Percentiles rank a stretch among this genome's conserved stretches.
Evolutionary conservation across 352 stramenopile genomes (phyloP).

Genomic region (Pythium inflatum): DNA sequence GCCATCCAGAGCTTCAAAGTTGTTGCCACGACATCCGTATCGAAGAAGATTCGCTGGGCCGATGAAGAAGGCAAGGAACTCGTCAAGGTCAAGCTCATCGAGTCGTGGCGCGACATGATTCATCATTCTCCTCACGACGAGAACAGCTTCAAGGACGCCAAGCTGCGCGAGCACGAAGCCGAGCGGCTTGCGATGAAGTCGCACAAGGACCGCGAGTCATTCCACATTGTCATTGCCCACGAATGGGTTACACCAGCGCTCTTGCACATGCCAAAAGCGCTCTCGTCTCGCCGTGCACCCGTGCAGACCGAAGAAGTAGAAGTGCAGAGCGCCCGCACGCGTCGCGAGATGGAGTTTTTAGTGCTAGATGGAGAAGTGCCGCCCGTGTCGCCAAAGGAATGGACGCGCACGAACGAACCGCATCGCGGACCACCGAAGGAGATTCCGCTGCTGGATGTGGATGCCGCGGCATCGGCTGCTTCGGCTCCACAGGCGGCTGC

Average conservation of each 20-base stretch:
- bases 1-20: slow-evolving; percentile 87
- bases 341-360: slow-evolving; percentile 83
- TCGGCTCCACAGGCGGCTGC: neutral
- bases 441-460: slow-evolving; percentile 74
- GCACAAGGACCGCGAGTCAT: slow-evolving; percentile 62
- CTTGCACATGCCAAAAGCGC: slow-evolving; percentile 59
- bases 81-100: slow-evolving; percentile 82
- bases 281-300: slow-evolving; percentile 44
- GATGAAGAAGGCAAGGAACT: slow-evolving; percentile 79
- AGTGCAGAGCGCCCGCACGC: slow-evolving; percentile 66
- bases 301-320: slow-evolving; percentile 65
- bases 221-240: slow-evolving; percentile 52
- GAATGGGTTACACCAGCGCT: slow-evolving; percentile 73
- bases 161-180: slow-evolving; percentile 82
- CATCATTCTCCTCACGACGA: slow-evolving; percentile 66
- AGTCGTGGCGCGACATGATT: slow-evolving; percentile 85
- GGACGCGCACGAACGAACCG: slow-evolving; percentile 68
- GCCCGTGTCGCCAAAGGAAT: slow-evolving; percentile 78
- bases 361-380: slow-evolving; percentile 82
- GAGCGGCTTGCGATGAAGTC: slow-evolving; percentile 68
- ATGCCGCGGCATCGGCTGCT: slow-evolving; percentile 20
- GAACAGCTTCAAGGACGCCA: slow-evolving; percentile 78
- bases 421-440: slow-evolving; percentile 57
- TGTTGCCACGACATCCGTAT: slow-evolving; percentile 37
- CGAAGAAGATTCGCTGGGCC: slow-evolving; percentile 81